Conservation (phyloP, 176 grass and related monocot genomes). For the Zizania latifolia region DNA sequence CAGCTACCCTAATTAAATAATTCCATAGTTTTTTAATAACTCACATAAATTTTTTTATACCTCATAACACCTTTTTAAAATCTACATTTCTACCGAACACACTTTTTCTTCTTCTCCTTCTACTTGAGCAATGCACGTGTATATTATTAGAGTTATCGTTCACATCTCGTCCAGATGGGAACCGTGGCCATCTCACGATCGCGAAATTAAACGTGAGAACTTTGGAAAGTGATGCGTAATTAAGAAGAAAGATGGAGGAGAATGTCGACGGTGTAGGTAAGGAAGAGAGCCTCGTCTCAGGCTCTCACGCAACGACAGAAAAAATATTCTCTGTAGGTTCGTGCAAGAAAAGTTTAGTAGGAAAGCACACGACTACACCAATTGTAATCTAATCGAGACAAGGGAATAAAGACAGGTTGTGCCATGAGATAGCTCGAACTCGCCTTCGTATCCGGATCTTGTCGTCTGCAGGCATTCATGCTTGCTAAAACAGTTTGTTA, state of each 20-base stretch:
- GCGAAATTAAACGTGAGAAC: not conserved
- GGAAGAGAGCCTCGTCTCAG: no score
- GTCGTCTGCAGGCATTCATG: constrained; percentile 13
- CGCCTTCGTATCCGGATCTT: constrained; percentile 40
- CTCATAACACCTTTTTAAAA: no score
- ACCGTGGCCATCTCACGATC: not conserved
- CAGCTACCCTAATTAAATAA: no score
- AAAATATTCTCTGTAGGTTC: not conserved
- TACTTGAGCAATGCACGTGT: not conserved
- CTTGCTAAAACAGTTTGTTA: not conserved
- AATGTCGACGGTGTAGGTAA: not conserved
- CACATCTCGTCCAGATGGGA: not conserved
- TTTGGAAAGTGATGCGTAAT: not conserved
- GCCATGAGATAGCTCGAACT: constrained; percentile 7
- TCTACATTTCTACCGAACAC: no score
- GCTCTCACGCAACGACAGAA: no score
- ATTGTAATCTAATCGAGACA: not conserved
- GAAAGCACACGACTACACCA: not conserved
- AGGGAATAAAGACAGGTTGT: constrained; percentile 37
- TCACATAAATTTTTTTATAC: no score
- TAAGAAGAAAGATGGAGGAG: not conserved
- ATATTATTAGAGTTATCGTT: not conserved
- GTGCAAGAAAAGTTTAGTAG: not conserved
- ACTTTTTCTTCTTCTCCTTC: not conserved
- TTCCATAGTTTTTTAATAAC: no score